Conservation (phyloP, 1,284 basidiomycete species). For the Pseudozyma flocculosa region DNA sequence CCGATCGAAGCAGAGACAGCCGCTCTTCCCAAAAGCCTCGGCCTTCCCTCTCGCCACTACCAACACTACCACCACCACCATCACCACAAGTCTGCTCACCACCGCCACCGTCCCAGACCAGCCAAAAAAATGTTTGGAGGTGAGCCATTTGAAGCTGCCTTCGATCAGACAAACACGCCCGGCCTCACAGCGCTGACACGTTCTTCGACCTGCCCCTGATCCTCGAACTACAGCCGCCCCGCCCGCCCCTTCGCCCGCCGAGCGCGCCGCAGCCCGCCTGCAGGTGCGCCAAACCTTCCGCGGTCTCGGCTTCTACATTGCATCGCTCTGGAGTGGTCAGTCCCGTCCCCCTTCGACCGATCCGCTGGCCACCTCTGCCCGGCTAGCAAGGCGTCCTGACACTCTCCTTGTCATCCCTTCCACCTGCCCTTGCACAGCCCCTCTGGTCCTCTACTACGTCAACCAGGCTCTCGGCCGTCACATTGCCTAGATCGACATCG, state of each 20-base stretch:
- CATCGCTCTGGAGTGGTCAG: slow-evolving; percentile 30
- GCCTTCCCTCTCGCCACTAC: too few species aligned
- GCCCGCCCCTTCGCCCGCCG: slow-evolving; percentile 8
- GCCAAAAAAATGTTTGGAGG: slow-evolving; percentile 31
- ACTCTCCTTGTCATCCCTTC: neutral
- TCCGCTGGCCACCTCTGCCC: too few species aligned
- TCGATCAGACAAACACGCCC: too few species aligned
- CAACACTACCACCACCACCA: too few species aligned
- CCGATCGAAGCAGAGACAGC: too few species aligned
- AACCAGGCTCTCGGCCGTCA: slow-evolving; percentile 35
- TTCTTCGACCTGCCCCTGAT: too few species aligned
- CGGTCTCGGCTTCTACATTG: slow-evolving; percentile 20
- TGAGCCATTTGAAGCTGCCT: slow-evolving; percentile 18
- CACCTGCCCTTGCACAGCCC: slow-evolving; percentile 4
- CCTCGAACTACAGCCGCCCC: neutral
- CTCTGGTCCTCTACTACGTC: slow-evolving; percentile 28
- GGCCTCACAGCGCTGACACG: too few species aligned
- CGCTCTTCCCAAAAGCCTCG: too few species aligned
- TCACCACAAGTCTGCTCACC: too few species aligned
- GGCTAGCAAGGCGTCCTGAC: too few species aligned
- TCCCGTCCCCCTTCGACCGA: neutral
- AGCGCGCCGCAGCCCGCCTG: slow-evolving; percentile 20
- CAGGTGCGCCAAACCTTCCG: slow-evolving; percentile 20
- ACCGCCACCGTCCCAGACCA: too few species aligned
- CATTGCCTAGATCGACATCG: slow-evolving; percentile 13